These are phyloP conservation scores for Aegilops tauschii DNA, from an alignment of 176 grass and related monocot genomes.

Conservation along the genomic window DNA sequence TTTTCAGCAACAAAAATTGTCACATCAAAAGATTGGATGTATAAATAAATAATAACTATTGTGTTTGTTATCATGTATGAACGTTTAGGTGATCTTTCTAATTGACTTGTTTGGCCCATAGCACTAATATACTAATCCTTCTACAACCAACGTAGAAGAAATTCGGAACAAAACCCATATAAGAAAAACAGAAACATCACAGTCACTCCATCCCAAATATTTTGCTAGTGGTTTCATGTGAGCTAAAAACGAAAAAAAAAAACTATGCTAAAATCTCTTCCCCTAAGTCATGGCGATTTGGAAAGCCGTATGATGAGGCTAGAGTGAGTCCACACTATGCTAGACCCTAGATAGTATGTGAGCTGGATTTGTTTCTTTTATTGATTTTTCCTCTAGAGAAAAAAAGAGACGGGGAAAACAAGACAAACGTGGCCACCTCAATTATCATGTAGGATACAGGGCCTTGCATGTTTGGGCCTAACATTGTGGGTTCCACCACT, in stretches of 20 bases:
- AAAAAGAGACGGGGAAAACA: not conserved
- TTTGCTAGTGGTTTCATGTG: not conserved
- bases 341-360: slow-evolving; percentile 35
- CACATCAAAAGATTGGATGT: not conserved
- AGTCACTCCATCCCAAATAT: not conserved
- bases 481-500: slow-evolving; percentile 31
- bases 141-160: not conserved
- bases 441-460: slow-evolving; percentile 30
- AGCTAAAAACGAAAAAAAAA: not conserved
- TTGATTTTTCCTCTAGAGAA: not conserved
- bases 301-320: slow-evolving; percentile 11
- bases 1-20: not conserved
- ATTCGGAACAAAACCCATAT: slow-evolving; percentile 4
- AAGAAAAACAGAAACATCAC: slow-evolving; percentile 33
- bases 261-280: not conserved
- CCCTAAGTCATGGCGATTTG: not conserved
- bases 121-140: slow-evolving; percentile 6
- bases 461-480: slow-evolving; percentile 32
- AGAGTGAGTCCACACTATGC: slow-evolving; percentile 16
- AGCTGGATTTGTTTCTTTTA: slow-evolving; percentile 12
- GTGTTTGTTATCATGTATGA: not conserved
- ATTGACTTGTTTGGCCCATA: slow-evolving; percentile 13
- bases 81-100: not conserved
- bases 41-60: not conserved
- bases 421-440: slow-evolving; percentile 36